Conservation (phyloP, 139 green algal genomes). For the Picochlorum sp. region DNA sequence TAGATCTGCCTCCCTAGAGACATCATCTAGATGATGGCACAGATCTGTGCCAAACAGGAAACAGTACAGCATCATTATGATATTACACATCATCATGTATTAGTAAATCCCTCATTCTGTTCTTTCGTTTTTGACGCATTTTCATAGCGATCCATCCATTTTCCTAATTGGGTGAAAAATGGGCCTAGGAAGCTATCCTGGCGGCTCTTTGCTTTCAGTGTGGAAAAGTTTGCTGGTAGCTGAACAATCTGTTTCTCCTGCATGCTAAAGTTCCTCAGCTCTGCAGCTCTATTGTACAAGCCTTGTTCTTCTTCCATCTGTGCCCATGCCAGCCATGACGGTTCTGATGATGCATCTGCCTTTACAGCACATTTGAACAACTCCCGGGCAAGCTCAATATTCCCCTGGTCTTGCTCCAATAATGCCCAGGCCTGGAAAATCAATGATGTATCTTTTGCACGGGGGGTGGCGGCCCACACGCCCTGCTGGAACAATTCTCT, state of each 20-base stretch:
- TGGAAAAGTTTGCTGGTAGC: conserved; percentile 55
- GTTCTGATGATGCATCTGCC: conserved; percentile 62
- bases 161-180: conserved; percentile 14
- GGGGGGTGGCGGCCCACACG: conserved; percentile 70
- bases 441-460: conserved; percentile 38
- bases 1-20: no score
- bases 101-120: background rate
- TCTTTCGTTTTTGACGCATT: conserved; percentile 6
- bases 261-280: conserved; percentile 66
- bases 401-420: conserved; percentile 67
- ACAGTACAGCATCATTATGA: no score
- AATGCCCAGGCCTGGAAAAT: conserved; percentile 87
- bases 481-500: conserved; percentile 89
- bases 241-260: conserved; percentile 60
- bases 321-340: conserved; percentile 74
- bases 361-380: conserved; percentile 89
- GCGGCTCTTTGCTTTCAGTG: conserved; percentile 11
- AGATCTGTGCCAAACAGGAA: no score
- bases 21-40: no score
- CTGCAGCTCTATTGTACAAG: conserved; percentile 60
- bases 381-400: conserved; percentile 64
- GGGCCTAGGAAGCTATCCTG: conserved; percentile 6
- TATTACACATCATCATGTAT: background rate
- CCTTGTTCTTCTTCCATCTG: conserved; percentile 78
- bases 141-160: conserved; percentile 27